Evolutionary conservation across 441 rosid genomes (phyloP), one percentile per base, ranked within the genome.

Genomic region (Syzygium syzygioides): DNA sequence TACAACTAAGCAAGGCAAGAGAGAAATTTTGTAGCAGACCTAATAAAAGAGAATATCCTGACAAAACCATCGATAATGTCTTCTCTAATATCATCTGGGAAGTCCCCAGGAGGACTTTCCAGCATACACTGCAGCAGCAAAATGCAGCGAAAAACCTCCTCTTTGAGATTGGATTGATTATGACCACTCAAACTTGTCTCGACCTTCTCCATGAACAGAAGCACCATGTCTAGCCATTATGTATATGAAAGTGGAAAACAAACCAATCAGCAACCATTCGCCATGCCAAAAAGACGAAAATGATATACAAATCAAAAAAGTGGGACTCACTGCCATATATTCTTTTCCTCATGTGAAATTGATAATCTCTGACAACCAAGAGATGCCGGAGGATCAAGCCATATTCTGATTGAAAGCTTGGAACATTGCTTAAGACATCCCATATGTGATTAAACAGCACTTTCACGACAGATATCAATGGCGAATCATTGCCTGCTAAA

Each of bases 21-120:
- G 41, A 60, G 76, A 54, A 79, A 45, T 86, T 45, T 80, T 55
- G 57, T 85, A 28, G 45, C 88, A 76, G 88, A 98, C 99, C 99
- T 96, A 84, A 95, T 90, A 90, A 85, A 91, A 85, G 96, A 93
- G 93, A 98, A 98, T 89, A 98, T 94, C 85, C 88, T 92, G 91
- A 94, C 91, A 92, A 98, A 91, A 90, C 98, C 96, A 88, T 93
- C 91, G 85, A 94, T 93, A 84, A 96, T 92, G 85, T 93, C 95
- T 87, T 93, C 96, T 93, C 97, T 93, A 53, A 94, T 95, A 89
- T 93, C 93, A 91, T 93, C 94, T 8, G 96, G 94, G 88, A 95
- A 94, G 94, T 96, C 98, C 91, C 99, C 99, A 12, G 99, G 98
- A 89, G 99, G 96, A 87, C 95, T 96, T 92, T 96, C 99, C 48